phyloP scores from a whole-genome alignment of 1,284 basidiomycete species.

The Apiotrichum akiyoshidainum region DNA sequence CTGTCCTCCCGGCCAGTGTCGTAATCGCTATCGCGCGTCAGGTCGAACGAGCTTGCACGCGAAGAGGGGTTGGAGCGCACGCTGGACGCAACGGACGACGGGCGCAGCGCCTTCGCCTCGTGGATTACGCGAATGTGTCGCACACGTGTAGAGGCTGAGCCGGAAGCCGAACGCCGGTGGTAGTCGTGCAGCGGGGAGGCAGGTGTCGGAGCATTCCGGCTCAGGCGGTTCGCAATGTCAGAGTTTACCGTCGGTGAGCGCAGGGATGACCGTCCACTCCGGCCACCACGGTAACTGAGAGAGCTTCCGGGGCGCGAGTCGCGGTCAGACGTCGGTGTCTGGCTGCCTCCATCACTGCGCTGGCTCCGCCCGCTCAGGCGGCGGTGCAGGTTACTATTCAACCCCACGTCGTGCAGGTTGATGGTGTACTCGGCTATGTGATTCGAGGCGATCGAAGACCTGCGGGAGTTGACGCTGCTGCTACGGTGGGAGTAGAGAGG shows the following conservation, averaged over 20 bases:
- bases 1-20: conserved; percentile 35
- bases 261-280: conserved; percentile 29
- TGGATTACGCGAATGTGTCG: conserved; percentile 45
- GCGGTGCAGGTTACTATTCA: conserved; percentile 32
- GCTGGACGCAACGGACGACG: conserved; percentile 36
- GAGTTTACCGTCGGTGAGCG: conserved; percentile 36
- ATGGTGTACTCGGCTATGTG: conserved; percentile 34
- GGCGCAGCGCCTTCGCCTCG: conserved; percentile 35
- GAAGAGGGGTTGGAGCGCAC: conserved; percentile 37
- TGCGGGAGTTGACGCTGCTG: conserved; percentile 49
- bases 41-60: conserved; percentile 19
- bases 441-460: conserved; percentile 45
- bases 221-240: conserved; percentile 21
- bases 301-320: conserved; percentile 42
- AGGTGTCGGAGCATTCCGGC: conserved; percentile 14
- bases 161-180: conserved; percentile 40
- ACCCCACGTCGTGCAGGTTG: conserved; percentile 28
- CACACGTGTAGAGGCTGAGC: conserved; percentile 37
- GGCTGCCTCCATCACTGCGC: conserved; percentile 44
- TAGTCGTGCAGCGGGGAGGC: conserved; percentile 45
- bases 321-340: conserved; percentile 49
- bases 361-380: conserved; percentile 39
- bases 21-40: conserved; percentile 24
- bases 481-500: conserved; percentile 43
- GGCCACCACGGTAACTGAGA: conserved; percentile 28